These are phyloP conservation scores for Vaccinium myrtillus DNA, from an alignment of 148 eudicot genomes.

Conservation along the genomic window DNA sequence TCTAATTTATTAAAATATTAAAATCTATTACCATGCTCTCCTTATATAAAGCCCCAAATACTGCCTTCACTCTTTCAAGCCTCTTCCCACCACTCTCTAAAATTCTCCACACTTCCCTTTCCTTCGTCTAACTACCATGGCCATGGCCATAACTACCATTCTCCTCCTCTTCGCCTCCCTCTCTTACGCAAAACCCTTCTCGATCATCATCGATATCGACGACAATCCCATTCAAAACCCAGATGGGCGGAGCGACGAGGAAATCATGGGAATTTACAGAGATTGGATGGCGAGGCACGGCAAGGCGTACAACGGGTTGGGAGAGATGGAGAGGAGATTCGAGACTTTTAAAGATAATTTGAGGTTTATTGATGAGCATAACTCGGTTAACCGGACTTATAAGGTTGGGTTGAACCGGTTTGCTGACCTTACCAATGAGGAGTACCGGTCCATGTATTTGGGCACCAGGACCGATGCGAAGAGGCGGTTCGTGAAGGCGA, in stretches of 20 bases:
- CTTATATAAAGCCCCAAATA: background rate
- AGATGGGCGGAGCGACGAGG: conserved; percentile 40
- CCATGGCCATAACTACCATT: conserved; percentile 26
- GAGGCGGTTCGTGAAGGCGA: conserved; percentile 35
- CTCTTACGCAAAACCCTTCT: conserved; percentile 14
- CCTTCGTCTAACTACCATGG: conserved; percentile 9
- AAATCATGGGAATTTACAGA: conserved; percentile 51
- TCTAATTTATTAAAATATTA: too few species aligned
- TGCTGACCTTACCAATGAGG: conserved; percentile 80
- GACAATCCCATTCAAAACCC: background rate
- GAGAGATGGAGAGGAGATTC: conserved; percentile 48
- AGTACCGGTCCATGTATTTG: conserved; percentile 59
- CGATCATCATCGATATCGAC: conserved; percentile 15
- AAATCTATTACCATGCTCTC: too few species aligned
- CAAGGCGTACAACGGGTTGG: conserved; percentile 60
- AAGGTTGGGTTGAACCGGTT: conserved; percentile 74
- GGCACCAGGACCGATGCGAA: conserved; percentile 52
- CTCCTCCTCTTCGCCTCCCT: conserved; percentile 25
- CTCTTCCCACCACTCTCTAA: background rate
- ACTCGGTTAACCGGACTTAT: conserved; percentile 45
- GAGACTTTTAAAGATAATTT: conserved; percentile 71
- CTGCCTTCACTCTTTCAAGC: background rate
- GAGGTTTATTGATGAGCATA: conserved; percentile 70
- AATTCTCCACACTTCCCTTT: too few species aligned
- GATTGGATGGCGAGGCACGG: conserved; percentile 66